A percentile compares a stretch with the other conserved stretches of the same genome.
These are phyloP conservation scores for Vaccinium macrocarpon DNA, from an alignment of 148 eudicot species.

Conservation along the genomic window DNA sequence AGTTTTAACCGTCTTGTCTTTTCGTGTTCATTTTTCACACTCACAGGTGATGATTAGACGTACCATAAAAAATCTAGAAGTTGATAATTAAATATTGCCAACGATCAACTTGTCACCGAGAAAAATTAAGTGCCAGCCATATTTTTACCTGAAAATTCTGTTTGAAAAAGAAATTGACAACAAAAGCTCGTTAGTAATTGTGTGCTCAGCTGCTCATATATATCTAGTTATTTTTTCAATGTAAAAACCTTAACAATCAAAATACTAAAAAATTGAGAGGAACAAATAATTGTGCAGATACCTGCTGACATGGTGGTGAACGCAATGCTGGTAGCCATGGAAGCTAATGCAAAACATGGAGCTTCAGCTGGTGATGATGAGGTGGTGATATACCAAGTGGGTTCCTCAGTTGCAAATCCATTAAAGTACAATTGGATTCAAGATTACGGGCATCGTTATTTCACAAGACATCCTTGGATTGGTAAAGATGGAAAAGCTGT, in stretches of 20 bases:
- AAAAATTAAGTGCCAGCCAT: background rate
- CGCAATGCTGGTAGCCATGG: constrained; percentile 45
- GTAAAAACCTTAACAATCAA: too few relatives aligned
- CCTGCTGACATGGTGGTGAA: constrained; percentile 61
- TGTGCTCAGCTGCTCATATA: too few relatives aligned
- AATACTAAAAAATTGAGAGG: too few relatives aligned
- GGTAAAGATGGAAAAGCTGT: constrained; percentile 51
- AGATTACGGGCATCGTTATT: constrained; percentile 31
- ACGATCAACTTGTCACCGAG: too few relatives aligned
- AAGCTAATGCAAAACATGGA: constrained; percentile 29
- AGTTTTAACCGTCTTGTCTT: background rate
- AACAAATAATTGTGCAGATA: constrained; percentile 23
- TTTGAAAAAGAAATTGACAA: background rate
- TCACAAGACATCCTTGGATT: constrained; percentile 44
- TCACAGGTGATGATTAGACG: background rate
- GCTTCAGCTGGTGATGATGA: background rate
- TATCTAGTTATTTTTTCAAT: too few relatives aligned
- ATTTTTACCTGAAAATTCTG: background rate
- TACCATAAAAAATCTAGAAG: background rate
- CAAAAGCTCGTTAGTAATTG: background rate
- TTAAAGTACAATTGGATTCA: constrained; percentile 19
- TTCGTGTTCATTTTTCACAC: background rate
- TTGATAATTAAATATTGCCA: too few relatives aligned
- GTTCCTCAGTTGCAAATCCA: constrained; percentile 51
- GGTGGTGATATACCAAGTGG: constrained; percentile 34